Evolutionary conservation across 768 basidiomycete species (phyloP), one percentile per base, ranked within the genome.

Genomic region (Boletellus ananas): DNA sequence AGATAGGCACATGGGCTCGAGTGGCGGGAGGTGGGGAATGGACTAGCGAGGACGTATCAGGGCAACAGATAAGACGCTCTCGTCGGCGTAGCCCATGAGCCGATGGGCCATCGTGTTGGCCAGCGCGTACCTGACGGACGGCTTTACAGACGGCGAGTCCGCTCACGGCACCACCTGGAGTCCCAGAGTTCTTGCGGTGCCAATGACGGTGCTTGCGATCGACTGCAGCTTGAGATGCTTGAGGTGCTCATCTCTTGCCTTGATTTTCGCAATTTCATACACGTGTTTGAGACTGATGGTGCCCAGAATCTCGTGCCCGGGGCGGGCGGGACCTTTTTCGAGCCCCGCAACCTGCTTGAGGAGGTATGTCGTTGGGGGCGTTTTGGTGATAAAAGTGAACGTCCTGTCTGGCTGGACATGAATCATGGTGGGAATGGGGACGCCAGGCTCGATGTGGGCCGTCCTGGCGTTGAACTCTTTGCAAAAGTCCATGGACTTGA

Each of bases 391-490:
- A 73, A 99, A 98, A 44, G 87, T 82, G 75, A 99, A 99, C 47
- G 94, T 81, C 54, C 94, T 87, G 76, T 99, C 96, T 47, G 95
- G 90, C 60, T 91, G 85, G 51, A 99, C 87, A 48, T 83, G 90
- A 63, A 99, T 94, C 54, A 87, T 72, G n/a, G 94, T 96, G 10
- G 96, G 95, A 34, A 82, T 81, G 7, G 96, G 95, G 10, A 88
- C 80, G 33, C 91, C 91, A 16, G 86, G 83, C 54, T 84, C 80
- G 34, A 95, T 79, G 66, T 91, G 86, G 29, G 90, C 86, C 17
- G 95, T 97, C 56, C 86, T 85, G n/a, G 95, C 94, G 65, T 99
- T 99, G 75, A 98, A 99, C 68, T 98, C 94, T 70, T 97, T 99
- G 78, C 94, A 96, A 66, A 99, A 99, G 73, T 99, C 96, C 89